Base-by-base conservation (phyloP, 495 filamentous ascomycete species). In the Podospora conica region DNA sequence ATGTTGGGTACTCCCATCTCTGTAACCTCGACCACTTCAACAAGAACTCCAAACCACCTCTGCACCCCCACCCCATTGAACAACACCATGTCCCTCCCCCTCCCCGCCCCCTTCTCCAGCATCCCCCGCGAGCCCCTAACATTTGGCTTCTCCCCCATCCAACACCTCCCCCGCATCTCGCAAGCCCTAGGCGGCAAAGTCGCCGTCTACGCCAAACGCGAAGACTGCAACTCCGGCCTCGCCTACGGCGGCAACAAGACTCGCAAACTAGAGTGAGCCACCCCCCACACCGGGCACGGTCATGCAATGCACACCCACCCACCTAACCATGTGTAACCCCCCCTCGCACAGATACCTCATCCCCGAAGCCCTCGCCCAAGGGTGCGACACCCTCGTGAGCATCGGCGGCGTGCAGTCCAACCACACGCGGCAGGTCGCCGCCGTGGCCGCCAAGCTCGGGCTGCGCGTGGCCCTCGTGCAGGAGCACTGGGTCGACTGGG, bases 241-340 rank as follows among this genome's bases (percentile, higher is more conserved):
- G 87, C 86, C 7, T 88, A 76, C 69, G 87, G 87, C 10, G 87
- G 85, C 55, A 89, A 89, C 77, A 89, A 89, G 74, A 85, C 82
- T 20, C 78, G 86, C 23, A 90, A 90, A 72, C 77, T 90, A 0
- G 86, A 89, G 78, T 89, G 80, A 67, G 72, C 65, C 25, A 11
- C 48, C 31, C 40, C 28, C 22, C 15, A 18, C 59, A n/a, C 10
- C 24, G 25, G 22, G 22, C 27, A 12, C 22, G 27, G 24, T 29
- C 15, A 29, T 33, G 33, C 33, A 48, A n/a, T n/a, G n/a, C n/a
- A n/a, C n/a, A n/a, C n/a, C n/a, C n/a, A n/a, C n/a, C n/a, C n/a
- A n/a, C n/a, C n/a, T 48, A n/a, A 6, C 6, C 33, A 9, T 12
- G 18, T 15, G 61, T 53, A 54, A 63, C 40, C 18, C 33, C 24